Evolutionary conservation across 2,329 filamentous ascomycete genomes (phyloP), one percentile per base, ranked within the genome.

Genomic region (Coleophoma crateriformis): DNA sequence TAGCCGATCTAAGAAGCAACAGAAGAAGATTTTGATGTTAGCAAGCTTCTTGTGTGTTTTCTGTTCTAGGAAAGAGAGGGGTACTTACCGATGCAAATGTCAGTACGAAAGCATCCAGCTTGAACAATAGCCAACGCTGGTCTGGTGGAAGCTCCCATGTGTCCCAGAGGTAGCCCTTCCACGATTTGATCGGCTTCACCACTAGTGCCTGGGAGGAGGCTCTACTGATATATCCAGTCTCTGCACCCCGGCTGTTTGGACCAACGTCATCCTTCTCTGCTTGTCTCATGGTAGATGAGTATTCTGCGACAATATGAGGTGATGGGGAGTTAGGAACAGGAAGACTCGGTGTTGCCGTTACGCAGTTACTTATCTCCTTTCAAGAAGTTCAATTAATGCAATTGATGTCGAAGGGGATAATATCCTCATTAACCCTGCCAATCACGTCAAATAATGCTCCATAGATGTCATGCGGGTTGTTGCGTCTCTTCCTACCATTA

Each of bases 111-210:
- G 64, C 64, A 13, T 68, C 66, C 2, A 67, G 50, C 43, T 68
- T 68, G 58, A 66, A 65, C 7, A 68, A 54, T 14, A 68, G 52
- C 48, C 58, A 54, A 7, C 65, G 62, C 54, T 68, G 60, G 22
- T 67, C 62, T 7, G 54, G 47, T 0, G 66, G 63, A 11, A 66
- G 55, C 42, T 67, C 64, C 61, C 61, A 66, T 0, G 65, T 65
- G 50, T 68, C 65, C 68, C 67, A 70, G 11, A 70, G 40, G 48
- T 67, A 66, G 8, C 67, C 63, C 34, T 66, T 68, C 68, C 68
- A 71, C 2, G 64, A 64, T 14, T 51, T 58, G 12, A 55, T 34
- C 0, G 56, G 53, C 45, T 61, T 59, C 32, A 53, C 54, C 13
- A 54, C 47, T 7, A 58, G 45, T 34, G 54, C 54, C 14, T 50